Conservation (phyloP, 75 land plant species). For the Ceratopteris richardii region DNA sequence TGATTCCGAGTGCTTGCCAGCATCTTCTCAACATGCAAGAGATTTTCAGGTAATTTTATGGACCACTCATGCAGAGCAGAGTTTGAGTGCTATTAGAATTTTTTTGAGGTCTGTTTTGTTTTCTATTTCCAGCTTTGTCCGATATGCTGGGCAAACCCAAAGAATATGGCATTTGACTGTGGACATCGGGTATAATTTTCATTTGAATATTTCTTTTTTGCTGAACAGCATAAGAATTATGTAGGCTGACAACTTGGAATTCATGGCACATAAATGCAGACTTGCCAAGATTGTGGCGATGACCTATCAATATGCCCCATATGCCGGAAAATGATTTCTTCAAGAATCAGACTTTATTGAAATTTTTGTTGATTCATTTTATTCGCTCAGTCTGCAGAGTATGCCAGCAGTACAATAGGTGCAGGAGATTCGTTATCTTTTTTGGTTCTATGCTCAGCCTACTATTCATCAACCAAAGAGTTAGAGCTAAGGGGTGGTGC, state of each 20-base stretch:
- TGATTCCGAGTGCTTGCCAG: neutral
- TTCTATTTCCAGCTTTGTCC: conserved; percentile 45
- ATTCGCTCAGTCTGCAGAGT: no score
- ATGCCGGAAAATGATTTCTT: conserved; percentile 38
- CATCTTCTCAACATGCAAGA: neutral
- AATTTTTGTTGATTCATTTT: no score
- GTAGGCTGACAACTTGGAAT: neutral
- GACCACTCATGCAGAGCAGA: neutral
- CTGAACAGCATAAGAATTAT: neutral
- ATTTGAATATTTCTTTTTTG: neutral
- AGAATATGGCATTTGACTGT: conserved; percentile 75
- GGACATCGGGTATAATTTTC: conserved; percentile 48
- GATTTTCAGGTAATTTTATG: conserved; percentile 1
- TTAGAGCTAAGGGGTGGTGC: no score
- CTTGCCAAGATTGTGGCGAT: conserved; percentile 55
- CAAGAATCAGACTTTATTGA: conserved; percentile 47
- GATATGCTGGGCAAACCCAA: conserved; percentile 35
- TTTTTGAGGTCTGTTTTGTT: neutral
- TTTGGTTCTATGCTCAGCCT: no score
- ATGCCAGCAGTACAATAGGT: no score
- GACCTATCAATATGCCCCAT: conserved; percentile 40
- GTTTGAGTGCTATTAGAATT: neutral
- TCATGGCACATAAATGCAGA: conserved; percentile 22
- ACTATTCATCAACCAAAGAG: no score
- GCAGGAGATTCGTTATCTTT: no score